phyloP scores from a whole-genome alignment of 768 basidiomycete genomes.

The Sarcodon aspratus region DNA sequence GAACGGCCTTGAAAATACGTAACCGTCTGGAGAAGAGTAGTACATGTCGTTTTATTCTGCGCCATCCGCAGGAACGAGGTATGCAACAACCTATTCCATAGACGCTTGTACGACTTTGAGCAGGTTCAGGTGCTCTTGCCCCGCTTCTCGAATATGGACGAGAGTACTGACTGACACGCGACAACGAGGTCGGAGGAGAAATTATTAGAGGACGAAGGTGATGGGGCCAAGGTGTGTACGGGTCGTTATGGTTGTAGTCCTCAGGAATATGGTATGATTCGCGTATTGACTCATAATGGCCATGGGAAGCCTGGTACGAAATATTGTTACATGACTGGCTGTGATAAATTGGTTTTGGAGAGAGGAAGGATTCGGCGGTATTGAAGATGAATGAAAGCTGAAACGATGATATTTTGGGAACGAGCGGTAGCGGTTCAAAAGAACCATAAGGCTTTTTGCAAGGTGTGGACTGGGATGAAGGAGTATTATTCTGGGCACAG shows the following conservation, averaged over 20 bases:
- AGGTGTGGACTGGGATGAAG: not conserved
- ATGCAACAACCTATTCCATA: not conserved
- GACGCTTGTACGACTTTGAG: not conserved
- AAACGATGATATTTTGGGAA: not conserved
- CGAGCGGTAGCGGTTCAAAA: not conserved
- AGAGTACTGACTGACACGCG: not conserved
- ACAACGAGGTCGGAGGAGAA: not conserved
- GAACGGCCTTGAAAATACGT: not conserved
- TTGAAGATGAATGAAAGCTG: not conserved
- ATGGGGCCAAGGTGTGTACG: not conserved
- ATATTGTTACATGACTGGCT: too few species aligned
- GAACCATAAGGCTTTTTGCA: not conserved
- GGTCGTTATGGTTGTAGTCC: not conserved
- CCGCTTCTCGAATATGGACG: not conserved
- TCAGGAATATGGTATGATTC: too few species aligned
- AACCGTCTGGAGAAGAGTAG: not conserved
- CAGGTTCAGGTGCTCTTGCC: not conserved
- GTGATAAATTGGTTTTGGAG: too few species aligned
- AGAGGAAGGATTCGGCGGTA: too few species aligned
- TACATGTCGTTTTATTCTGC: not conserved
- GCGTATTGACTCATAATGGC: too few species aligned
- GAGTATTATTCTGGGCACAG: not conserved
- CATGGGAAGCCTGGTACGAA: too few species aligned
- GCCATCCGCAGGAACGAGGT: not conserved
- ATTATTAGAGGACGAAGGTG: not conserved